Evolutionary conservation across 441 rosid species (phyloP).

Genomic region (Pelargonium cotyledonis): DNA sequence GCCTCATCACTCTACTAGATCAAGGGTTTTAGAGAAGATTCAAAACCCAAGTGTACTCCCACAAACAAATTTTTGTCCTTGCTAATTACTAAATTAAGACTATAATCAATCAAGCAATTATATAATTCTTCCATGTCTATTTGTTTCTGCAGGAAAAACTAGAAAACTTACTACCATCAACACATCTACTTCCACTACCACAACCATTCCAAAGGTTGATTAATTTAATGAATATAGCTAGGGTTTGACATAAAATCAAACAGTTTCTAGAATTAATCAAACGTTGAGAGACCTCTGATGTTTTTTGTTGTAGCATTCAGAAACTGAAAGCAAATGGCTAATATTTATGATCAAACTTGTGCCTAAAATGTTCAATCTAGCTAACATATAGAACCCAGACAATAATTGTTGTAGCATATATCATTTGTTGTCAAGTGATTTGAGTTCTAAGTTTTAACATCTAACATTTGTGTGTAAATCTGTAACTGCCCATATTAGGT

Average conservation of each 20-base stretch:
- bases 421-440: background rate
- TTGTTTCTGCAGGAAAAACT: conserved; percentile 31
- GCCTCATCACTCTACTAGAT: background rate
- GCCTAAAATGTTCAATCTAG: no score
- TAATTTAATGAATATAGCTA: conserved; percentile 5
- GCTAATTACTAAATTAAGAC: background rate
- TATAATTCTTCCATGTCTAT: conserved; percentile 7
- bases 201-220: conserved; percentile 32
- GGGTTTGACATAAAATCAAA: conserved; percentile 5
- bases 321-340: no score
- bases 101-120: background rate
- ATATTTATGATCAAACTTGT: no score
- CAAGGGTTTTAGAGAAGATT: background rate
- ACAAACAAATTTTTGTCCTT: background rate
- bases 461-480: no score
- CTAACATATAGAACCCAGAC: no score
- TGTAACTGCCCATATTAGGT: no score
- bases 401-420: no score
- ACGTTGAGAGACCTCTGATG: no score
- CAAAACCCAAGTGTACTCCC: background rate
- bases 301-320: no score
- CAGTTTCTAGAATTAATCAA: no score
- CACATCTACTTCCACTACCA: conserved; percentile 10
- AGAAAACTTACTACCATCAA: conserved; percentile 31
- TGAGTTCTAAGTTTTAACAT: no score